Conservation (phyloP, 2,329 filamentous ascomycete genomes). For the Sporothrix brasiliensis region DNA sequence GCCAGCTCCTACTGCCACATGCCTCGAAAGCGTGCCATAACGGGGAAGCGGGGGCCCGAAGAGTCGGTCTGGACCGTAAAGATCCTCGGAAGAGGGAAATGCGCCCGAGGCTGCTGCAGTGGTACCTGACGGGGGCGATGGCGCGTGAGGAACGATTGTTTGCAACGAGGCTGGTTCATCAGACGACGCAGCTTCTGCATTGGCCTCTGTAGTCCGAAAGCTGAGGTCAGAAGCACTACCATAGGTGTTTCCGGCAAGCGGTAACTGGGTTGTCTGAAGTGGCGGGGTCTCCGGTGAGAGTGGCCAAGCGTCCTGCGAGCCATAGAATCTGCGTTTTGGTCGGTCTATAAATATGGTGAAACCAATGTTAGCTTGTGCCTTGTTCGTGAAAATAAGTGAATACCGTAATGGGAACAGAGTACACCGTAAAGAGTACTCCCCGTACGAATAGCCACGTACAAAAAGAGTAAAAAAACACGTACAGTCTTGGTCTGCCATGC, state of each 20-base stretch:
- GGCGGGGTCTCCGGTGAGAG: slow-evolving; percentile 28
- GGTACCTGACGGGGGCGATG: slow-evolving; percentile 44
- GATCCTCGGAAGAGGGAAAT: slow-evolving; percentile 46
- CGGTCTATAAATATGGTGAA: background rate
- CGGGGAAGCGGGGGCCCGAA: slow-evolving; percentile 43
- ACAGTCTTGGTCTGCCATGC: slow-evolving; percentile 1
- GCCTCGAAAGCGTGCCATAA: background rate
- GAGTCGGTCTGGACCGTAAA: slow-evolving; percentile 51
- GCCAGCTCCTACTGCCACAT: background rate
- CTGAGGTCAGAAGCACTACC: slow-evolving; percentile 3
- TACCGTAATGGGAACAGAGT: too few species aligned
- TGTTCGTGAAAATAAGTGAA: background rate
- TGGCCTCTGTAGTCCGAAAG: slow-evolving; percentile 17
- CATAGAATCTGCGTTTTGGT: slow-evolving; percentile 8
- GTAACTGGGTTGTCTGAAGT: slow-evolving; percentile 33
- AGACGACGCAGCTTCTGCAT: slow-evolving; percentile 36
- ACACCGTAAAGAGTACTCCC: too few species aligned
- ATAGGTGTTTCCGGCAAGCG: slow-evolving; percentile 34
- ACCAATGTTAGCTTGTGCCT: background rate
- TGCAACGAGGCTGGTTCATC: slow-evolving; percentile 40
- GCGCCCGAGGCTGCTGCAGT: slow-evolving; percentile 38
- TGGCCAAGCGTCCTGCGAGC: slow-evolving; percentile 19
- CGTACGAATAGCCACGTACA: too few species aligned
- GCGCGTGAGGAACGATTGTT: slow-evolving; percentile 44
- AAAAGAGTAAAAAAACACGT: background rate